Percentiles rank a stretch among this genome's conserved stretches.
Conservation (phyloP, 345 rosid genomes). For the Arabidopsis thaliana region DNA sequence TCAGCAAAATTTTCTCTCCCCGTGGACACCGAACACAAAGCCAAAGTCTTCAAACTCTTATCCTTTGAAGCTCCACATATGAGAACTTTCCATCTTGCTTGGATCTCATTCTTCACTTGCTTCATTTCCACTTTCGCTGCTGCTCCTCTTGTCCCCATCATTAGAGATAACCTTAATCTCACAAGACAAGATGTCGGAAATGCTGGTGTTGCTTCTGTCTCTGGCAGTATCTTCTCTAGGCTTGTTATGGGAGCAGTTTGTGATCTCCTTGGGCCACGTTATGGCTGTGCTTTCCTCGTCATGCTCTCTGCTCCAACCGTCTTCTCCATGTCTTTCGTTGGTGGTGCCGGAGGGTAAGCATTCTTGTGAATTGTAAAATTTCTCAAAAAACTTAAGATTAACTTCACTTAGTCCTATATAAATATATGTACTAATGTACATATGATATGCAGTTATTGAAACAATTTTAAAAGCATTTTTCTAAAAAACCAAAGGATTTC, state of each 20-base stretch:
- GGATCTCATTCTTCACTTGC: conserved; percentile 93
- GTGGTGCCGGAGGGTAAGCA: conserved; percentile 58
- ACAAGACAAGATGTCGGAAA: conserved; percentile 73
- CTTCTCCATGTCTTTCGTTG: conserved; percentile 79
- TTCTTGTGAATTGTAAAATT: conserved; percentile 7
- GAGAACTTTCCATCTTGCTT: conserved; percentile 89
- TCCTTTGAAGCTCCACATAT: conserved; percentile 85
- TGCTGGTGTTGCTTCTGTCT: conserved; percentile 92
- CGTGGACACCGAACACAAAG: conserved; percentile 88
- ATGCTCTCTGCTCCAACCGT: conserved; percentile 89
- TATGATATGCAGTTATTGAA: background rate
- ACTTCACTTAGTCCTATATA: background rate
- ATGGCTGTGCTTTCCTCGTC: conserved; percentile 80
- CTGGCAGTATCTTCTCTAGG: conserved; percentile 91
- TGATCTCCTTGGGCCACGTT: conserved; percentile 82
- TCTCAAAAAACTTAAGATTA: background rate
- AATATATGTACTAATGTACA: background rate
- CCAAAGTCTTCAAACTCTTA: conserved; percentile 70
- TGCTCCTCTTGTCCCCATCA: conserved; percentile 88
- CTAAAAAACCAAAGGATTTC: background rate
- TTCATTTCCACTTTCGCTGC: conserved; percentile 92
- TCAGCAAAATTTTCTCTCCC: conserved; percentile 71
- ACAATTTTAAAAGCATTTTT: background rate
- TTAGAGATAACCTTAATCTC: conserved; percentile 78
- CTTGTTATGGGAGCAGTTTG: conserved; percentile 91